Base-by-base conservation (phyloP, 139 green algal species). In the Chlorella vulgaris region DNA sequence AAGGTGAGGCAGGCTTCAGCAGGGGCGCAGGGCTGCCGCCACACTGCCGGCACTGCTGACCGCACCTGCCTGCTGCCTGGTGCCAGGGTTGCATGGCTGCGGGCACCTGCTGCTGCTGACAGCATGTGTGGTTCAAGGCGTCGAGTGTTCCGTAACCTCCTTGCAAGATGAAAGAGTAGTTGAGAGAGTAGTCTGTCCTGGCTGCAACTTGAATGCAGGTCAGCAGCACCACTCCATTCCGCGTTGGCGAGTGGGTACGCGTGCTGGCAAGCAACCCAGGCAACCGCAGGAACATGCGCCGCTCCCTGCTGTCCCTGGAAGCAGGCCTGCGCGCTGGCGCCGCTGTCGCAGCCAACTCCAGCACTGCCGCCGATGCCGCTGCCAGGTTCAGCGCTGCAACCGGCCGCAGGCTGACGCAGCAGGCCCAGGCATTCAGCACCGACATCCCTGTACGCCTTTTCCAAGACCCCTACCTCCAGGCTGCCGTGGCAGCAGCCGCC, bases 211-310 rank as follows among this genome's bases (percentile, higher is more conserved):
- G 47, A 10, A 58, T 15, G 10, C 73, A 79, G 73, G 73, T 79
- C 26, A 55, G 22, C 73, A 68, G 28, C 73, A 79, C 35, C 53
- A 67, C n/a, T 13, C 28, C 36, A 10, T 67, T 79, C 53, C 39
- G 40, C n/a, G 73, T 79, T 50, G 73, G 73, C 2, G 51, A 79
- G 53, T 79, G 73, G 73, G 73, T 79, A 53, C 73, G 73, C 35
- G 33, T 79, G 24, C 68, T 50, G 73, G 38, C 43, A n/a, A 36
- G 51, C 73, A 69, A 50, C 35, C 73, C 73, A 21, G 73, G 73
- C 73, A 79, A 79, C 73, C 73, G 73, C 51, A 50, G 73, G 51
- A 29, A 33, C 70, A 47, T 78, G 31, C 55, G 55, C 55, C 55
- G 55, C 55, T 65, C 55, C 55, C 55, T 65, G 55, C 55, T 65